Evolutionary conservation across 2,329 filamentous ascomycete genomes (phyloP).

Genomic region (Rhynchosporium agropyri): DNA sequence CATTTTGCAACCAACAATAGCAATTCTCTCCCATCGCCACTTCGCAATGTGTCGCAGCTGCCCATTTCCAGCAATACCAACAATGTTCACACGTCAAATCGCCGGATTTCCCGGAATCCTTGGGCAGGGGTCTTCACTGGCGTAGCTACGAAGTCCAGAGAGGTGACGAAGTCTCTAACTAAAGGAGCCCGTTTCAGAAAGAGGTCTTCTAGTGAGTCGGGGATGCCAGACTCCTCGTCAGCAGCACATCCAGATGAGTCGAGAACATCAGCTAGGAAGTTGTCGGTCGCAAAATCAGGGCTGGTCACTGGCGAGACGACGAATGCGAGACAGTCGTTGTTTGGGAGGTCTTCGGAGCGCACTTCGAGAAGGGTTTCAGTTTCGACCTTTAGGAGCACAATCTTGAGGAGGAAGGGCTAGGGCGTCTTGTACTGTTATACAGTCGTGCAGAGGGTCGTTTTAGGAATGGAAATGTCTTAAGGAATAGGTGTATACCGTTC

Average conservation of each 20-base stretch:
- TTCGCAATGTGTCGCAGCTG: background rate
- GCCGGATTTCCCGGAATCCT: background rate
- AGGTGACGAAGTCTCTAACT: background rate
- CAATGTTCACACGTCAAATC: too few relatives aligned
- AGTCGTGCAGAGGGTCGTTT: too few relatives aligned
- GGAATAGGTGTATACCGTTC: too few relatives aligned
- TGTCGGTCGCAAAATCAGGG: background rate
- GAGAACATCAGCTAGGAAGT: background rate
- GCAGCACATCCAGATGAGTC: background rate
- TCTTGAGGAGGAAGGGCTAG: too few relatives aligned
- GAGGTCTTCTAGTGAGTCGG: background rate
- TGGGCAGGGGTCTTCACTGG: background rate
- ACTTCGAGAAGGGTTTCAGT: background rate
- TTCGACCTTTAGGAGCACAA: background rate
- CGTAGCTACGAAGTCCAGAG: background rate
- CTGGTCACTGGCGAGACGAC: background rate
- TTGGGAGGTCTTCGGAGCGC: background rate
- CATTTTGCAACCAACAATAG: background rate
- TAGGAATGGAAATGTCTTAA: too few relatives aligned
- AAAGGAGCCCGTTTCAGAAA: conserved; percentile 3
- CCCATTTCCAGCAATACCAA: too few relatives aligned
- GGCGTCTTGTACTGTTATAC: too few relatives aligned
- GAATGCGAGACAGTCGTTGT: background rate
- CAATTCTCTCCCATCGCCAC: background rate
- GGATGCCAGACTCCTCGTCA: background rate